Base-by-base conservation (phyloP, 441 rosid species). In the Croton setiger region DNA sequence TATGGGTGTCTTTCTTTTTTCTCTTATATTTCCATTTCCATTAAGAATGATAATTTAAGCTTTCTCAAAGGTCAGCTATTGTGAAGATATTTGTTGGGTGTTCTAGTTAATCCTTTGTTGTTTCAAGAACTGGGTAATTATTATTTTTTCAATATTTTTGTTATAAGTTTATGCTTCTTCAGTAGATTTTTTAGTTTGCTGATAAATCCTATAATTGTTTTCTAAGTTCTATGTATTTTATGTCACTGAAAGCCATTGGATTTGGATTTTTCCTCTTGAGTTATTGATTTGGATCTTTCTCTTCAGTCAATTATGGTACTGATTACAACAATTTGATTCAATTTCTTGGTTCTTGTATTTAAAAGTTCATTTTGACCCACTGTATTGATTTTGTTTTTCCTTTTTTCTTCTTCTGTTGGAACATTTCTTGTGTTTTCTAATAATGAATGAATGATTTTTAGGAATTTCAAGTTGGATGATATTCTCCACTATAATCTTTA, bases 401-500 rank as follows among this genome's bases (percentile, higher is more conserved):
- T 27, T 27, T 27, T 27, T 27, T n/a, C n/a, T 27, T 27, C 1
- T 27, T 27, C 1, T 27, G 31, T 27, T 27, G 31, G 31, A 27
- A 27, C 31, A 27, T 27, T 27, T 27, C 31, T 27, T 27, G 31
- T 27, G 31, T 27, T 27, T 27, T 27, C 2, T 27, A 0, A 27
- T 27, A 27, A 27, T 27, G 31, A 27, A 27, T 27, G 31, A 27
- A 27, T 27, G 31, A 27, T 27, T 27, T 27, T 27, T 27, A 27
- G 31, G 31, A 0, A 27, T 27, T 1, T 27, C 31, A 27, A 43
- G 55, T 17, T 54, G 60, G 35, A 31, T 60, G 20, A 63, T 68
- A 33, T 59, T 72, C 66, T 71, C 60, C 69, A 13, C 54, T 55
- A 62, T 43, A 55, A 39, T 66, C 67, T 63, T 64, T 45, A 48